Base-by-base conservation (phyloP, 345 rosid species). In the Gossypium raimondii region DNA sequence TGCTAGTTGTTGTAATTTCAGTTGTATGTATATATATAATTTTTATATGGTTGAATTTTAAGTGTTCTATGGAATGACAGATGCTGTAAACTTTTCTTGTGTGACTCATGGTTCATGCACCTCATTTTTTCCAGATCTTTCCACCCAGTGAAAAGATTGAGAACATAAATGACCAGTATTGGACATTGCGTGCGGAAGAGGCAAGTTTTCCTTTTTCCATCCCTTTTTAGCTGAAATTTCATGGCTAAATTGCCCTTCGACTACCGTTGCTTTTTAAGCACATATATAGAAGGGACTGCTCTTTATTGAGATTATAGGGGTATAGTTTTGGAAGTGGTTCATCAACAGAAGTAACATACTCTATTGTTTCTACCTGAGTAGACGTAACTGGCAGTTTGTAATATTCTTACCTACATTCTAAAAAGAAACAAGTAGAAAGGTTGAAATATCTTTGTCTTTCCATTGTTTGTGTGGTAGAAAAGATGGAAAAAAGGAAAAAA, bases 161-260 rank as follows among this genome's bases (percentile, higher is more conserved):
- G 86, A 95, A 91, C 75, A 95, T 95, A 76, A 93, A 93, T 88
- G 99, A 95, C 78, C 97, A 93, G 80, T 95, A 93, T 81, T 95
- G 98, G 99, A 95, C 98, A 43, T 78, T 95, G 60, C 94, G 99
- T 17, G 98, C 97, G 69, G 99, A 95, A 77, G 99, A 95, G 99
- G 99, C 81, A 83, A 77, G 79, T 82, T 55, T 24, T 38, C 25
- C 24, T 67, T 78, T 77, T 76, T 34, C 59, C 65, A 13, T 53
- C 8, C 27, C 41, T 12, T 38, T 65, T 43, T 52, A 16, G 48
- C 74, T 47, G 71, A 67, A 45, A 22, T 67, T 22, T 47, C 56
- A 47, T 47, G 56, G 18, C 56, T 47, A 67, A 24, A 20, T 13
- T 67, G 38, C 56, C 24, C 13, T 38, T 38, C 10, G 5, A 16